phyloP scores from a whole-genome alignment of 1,139 yeast species.

The Saccharomyces uvarum region DNA sequence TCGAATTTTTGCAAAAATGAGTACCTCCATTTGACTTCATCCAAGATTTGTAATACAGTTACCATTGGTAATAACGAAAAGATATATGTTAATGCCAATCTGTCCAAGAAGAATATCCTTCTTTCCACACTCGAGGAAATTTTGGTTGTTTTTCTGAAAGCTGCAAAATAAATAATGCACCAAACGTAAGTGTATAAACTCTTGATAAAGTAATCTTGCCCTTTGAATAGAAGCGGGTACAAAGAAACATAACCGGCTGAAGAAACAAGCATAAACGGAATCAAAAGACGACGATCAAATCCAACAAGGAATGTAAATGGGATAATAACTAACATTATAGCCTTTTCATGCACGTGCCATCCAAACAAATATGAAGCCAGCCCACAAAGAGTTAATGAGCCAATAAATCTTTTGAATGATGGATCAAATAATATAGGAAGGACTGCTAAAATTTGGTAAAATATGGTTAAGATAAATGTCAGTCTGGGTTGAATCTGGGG shows the following conservation, averaged over 20 bases:
- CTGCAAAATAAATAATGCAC: slow-evolving; percentile 69
- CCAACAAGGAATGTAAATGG: slow-evolving; percentile 77
- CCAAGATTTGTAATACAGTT: slow-evolving; percentile 45
- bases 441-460: slow-evolving; percentile 68
- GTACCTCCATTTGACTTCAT: slow-evolving; percentile 47
- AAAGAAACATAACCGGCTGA: slow-evolving; percentile 82
- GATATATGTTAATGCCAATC: slow-evolving; percentile 61
- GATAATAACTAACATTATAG: slow-evolving; percentile 77
- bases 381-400: slow-evolving; percentile 82
- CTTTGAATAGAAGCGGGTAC: slow-evolving; percentile 78
- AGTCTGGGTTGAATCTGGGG: slow-evolving; percentile 73
- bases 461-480: slow-evolving; percentile 70
- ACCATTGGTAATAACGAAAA: slow-evolving; percentile 64
- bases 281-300: slow-evolving; percentile 61
- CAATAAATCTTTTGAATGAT: slow-evolving; percentile 68
- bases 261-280: slow-evolving; percentile 58
- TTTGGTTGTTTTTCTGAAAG: slow-evolving; percentile 60
- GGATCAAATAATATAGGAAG: slow-evolving; percentile 73
- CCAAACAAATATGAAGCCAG: slow-evolving; percentile 89
- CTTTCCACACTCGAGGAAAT: slow-evolving; percentile 37
- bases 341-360: slow-evolving; percentile 99
- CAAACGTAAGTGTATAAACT: slow-evolving; percentile 74
- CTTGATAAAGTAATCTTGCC: slow-evolving; percentile 73
- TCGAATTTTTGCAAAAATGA: slow-evolving; percentile 44
- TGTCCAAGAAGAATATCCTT: slow-evolving; percentile 58